Base-by-base conservation (phyloP, 108 stramenopile genomes). In the Skeletonema grethae region DNA sequence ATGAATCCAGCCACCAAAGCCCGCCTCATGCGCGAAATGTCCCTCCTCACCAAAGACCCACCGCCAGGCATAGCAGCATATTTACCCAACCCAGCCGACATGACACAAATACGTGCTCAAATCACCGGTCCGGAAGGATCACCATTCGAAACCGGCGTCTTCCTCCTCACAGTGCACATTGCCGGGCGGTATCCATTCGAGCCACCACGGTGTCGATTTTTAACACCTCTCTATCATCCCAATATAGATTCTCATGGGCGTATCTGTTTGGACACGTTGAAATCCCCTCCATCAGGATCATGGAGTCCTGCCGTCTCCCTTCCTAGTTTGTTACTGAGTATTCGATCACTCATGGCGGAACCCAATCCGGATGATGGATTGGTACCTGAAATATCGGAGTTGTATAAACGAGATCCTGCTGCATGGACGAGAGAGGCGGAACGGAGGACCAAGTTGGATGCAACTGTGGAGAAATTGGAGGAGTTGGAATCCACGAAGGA, bases 311-410 rank as follows among this genome's bases (percentile, higher is more conserved):
- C 89, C 4, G 84, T 90, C 46, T 89, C 87, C 34, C 60, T 90
- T 9, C 77, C 87, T 1, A 88, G 85, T 36, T 73, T 90, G 45
- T 80, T 90, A 28, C 60, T 86, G 2, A 86, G 85, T 38, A 85
- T 90, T 35, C 83, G 88, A n/a, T 77, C 87, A 7, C 71, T 90
- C 38, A 61, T 90, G 80, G 87, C 83, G 0, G 77, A 86, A 60
- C 89, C 89, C 0, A 90, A 90, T 63, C 85, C 86, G 5, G 89
- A 90, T 79, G 89, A 90, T 65, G 89, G 87, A 20, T 63, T 90
- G 43, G 86, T 87, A 32, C 89, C 89, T 1, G 88, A 89, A 30
- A 89, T 88, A 60, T 74, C 85, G 43, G 85, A 85, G 10, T 28
- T 71, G 50, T 83, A 80, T 43, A 80, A 80, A 45, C 73, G 70